phyloP scores from a whole-genome alignment of 805 yeast genomes.

The Myxozyma udenii region DNA sequence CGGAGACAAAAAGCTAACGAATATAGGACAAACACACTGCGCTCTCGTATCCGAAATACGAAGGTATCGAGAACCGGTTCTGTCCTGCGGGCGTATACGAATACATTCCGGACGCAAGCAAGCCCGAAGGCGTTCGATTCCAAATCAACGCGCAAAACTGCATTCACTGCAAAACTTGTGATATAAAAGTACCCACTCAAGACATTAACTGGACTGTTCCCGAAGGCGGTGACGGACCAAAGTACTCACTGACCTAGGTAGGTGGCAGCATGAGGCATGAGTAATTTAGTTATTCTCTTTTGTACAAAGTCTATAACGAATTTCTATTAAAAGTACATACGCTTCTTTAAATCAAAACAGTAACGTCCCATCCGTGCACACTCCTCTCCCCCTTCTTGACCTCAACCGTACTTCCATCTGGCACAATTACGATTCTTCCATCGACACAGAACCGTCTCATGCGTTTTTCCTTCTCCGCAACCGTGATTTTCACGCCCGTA shows the following conservation, averaged over 20 bases:
- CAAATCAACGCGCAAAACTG: conserved; percentile 96
- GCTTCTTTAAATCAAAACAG: too few species aligned
- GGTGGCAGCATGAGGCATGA: too few species aligned
- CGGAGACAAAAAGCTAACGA: conserved; percentile 39
- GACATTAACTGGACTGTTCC: conserved; percentile 97
- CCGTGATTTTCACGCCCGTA: conserved; percentile 32
- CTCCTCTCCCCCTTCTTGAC: conserved; percentile 22
- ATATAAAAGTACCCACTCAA: conserved; percentile 91
- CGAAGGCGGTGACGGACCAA: conserved; percentile 99
- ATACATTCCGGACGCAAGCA: conserved; percentile 66
- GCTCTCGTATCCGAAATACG: conserved; percentile 64
- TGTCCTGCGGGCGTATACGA: conserved; percentile 99
- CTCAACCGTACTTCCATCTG: conserved; percentile 27
- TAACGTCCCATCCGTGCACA: conserved; percentile 28
- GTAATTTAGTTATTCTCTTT: too few species aligned
- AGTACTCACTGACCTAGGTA: conserved; percentile 57
- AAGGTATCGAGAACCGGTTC: conserved; percentile 87
- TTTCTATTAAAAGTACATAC: too few species aligned
- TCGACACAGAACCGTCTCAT: conserved; percentile 61
- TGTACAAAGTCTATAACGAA: too few species aligned
- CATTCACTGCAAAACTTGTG: conserved; percentile 92
- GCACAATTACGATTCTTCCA: conserved; percentile 50
- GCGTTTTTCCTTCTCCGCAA: conserved; percentile 37
- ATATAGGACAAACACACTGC: conserved; percentile 57
- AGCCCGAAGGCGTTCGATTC: conserved; percentile 66